These are phyloP conservation scores for Phytophthora aleatoria DNA, from an alignment of 352 stramenopile genomes.

Conservation along the genomic window DNA sequence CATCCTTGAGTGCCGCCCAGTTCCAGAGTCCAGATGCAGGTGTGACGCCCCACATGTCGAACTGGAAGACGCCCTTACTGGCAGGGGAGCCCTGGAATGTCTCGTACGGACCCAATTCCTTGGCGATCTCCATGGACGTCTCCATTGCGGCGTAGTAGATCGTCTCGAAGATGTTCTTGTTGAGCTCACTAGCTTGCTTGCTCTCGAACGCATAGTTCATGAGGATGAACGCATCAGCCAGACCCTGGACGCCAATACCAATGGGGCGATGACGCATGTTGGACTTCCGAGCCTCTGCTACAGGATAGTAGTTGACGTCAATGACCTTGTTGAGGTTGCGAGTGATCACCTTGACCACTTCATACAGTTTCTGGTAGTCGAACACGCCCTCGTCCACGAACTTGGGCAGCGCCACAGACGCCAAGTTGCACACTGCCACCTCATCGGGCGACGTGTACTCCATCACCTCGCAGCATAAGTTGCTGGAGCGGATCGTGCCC, in stretches of 20 bases:
- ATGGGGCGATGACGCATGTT: slow-evolving; percentile 99
- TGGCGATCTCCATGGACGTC: slow-evolving; percentile 95
- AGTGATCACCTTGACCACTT: slow-evolving; percentile 96
- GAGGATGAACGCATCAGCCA: slow-evolving; percentile 98
- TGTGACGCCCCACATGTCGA: slow-evolving; percentile 98
- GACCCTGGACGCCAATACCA: slow-evolving; percentile 98
- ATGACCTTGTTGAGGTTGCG: slow-evolving; percentile 99
- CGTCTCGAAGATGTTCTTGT: slow-evolving; percentile 99
- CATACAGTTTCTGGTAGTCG: slow-evolving; percentile 96
- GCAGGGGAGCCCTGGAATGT: slow-evolving; percentile 97
- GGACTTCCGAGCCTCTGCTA: slow-evolving; percentile 84
- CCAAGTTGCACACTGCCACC: slow-evolving; percentile 99
- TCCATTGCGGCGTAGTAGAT: slow-evolving; percentile 98
- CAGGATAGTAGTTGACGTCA: slow-evolving; percentile 99
- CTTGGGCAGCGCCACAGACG: slow-evolving; percentile 96
- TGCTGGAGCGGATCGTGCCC: slow-evolving; percentile 99
- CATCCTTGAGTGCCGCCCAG: slow-evolving; percentile 93
- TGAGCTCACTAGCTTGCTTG: slow-evolving; percentile 89
- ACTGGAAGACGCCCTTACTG: slow-evolving; percentile 97
- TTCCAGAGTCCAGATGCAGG: slow-evolving; percentile 94
- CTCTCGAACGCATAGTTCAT: slow-evolving; percentile 98
- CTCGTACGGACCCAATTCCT: slow-evolving; percentile 95
- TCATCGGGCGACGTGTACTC: slow-evolving; percentile 98
- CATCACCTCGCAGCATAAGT: slow-evolving; percentile 99
- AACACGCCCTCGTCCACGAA: slow-evolving; percentile 93